Conservation (phyloP, 345 rosid species). For the Corchorus capsularis region DNA sequence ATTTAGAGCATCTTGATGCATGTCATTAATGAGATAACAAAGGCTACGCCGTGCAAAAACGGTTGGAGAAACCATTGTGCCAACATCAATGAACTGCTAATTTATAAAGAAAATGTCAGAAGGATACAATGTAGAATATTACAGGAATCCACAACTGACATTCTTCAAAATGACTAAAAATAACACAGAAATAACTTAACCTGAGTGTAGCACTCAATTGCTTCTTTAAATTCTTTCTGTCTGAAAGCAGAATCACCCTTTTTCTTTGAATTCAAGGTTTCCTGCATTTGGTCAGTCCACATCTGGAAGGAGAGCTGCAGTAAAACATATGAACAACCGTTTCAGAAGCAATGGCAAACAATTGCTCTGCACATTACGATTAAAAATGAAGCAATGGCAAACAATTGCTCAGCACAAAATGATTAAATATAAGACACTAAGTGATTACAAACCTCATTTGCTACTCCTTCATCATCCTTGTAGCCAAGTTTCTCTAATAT, state of each 20-base stretch:
- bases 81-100: conserved; percentile 71
- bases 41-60: conserved; percentile 74
- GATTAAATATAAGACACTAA: neutral
- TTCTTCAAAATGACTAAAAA: neutral
- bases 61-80: conserved; percentile 78
- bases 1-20: conserved; percentile 69
- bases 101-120: conserved; percentile 16
- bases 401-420: no score
- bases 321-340: conserved; percentile 15
- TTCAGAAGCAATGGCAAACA: conserved; percentile 18
- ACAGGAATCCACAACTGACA: no score
- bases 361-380: neutral
- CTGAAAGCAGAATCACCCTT: conserved; percentile 81
- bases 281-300: conserved; percentile 92
- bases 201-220: conserved; percentile 71
- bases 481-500: conserved; percentile 76
- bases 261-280: conserved; percentile 75
- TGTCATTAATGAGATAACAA: conserved; percentile 65
- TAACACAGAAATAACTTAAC: conserved; percentile 34
- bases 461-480: conserved; percentile 82
- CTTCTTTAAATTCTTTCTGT: conserved; percentile 65
- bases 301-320: conserved; percentile 80
- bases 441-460: conserved; percentile 63
- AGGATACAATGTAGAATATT: neutral
- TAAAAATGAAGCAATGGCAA: neutral